Base-by-base conservation (phyloP, 352 stramenopile species). In the Globisporangium cylindrosporum region DNA sequence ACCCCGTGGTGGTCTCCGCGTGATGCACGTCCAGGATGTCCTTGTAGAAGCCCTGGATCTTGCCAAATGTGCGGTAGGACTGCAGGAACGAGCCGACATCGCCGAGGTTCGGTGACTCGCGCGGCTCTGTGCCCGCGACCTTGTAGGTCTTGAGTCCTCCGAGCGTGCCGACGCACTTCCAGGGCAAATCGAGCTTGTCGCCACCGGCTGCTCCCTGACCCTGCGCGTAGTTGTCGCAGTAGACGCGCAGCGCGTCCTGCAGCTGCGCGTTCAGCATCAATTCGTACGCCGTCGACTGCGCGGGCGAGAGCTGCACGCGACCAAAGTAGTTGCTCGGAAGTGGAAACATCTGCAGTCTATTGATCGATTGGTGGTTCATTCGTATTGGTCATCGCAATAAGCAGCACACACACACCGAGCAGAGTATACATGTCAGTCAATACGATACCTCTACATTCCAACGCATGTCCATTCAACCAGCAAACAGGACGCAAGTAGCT, bases 71-170 rank as follows among this genome's bases (percentile, higher is more conserved):
- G 24, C 80, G 77, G 62, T 73, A 84, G 18, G 77, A 77, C 66
- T 78, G 77, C 25, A 86, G 29, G 20, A 53, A 73, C 49, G 32
- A 73, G 51, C 24, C 24, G 20, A 62, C 56, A 15, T 77, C 67
- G 2, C 10, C 22, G 7, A 29, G 32, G 24, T 34, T 29, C 24
- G 41, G 24, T 6, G 36, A 10, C 18, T 61, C 25, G 18, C 61
- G 55, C n/a, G 53, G 53, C 15, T 72, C 78, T 0, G 70, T 32
- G 0, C 76, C 74, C 12, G 68, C 74, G 15, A 66, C 32, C 65
- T 83, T 88, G 69, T 75, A 88, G 1, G 76, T 80, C 24, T 76
- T 77, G 38, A 88, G 69, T 20, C 72, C 71, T 0, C 74, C 80
- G 2, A 86, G 60, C 4, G 72, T 68, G 10, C 69, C 76, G 24